Evolutionary conservation across 2,329 filamentous ascomycete species (phyloP).

Genomic region (Alternaria viburni): DNA sequence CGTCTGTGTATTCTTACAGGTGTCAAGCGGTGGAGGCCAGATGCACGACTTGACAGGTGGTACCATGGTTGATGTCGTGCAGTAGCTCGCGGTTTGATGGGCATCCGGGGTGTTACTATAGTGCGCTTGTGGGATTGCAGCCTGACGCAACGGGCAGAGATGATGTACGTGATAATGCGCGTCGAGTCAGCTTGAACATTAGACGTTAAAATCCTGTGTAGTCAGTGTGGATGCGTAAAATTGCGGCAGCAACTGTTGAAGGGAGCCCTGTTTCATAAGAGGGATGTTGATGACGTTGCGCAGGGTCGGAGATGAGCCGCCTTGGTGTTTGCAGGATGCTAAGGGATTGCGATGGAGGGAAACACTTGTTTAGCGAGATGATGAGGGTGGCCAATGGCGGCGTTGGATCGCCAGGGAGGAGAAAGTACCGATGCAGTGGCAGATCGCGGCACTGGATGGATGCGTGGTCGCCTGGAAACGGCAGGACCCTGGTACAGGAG

Average conservation of each 20-base stretch:
- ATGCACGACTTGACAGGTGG: background rate
- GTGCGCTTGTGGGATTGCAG: background rate
- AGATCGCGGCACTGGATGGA: background rate
- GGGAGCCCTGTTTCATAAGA: slow-evolving; percentile 3
- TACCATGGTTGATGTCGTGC: slow-evolving; percentile 19
- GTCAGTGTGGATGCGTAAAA: background rate
- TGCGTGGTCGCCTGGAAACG: background rate
- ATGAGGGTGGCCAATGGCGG: slow-evolving; percentile 6
- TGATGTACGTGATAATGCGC: background rate
- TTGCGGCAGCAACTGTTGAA: slow-evolving; percentile 4
- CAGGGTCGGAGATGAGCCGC: slow-evolving; percentile 6
- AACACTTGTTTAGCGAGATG: slow-evolving; percentile 2
- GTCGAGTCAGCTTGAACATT: slow-evolving; percentile 5
- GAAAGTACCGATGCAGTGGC: slow-evolving; percentile 3
- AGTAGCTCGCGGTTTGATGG: slow-evolving; percentile 10
- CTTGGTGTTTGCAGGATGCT: slow-evolving; percentile 3
- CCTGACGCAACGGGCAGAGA: slow-evolving; percentile 3
- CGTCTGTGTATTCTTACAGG: background rate
- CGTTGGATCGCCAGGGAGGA: background rate
- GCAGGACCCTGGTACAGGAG: background rate
- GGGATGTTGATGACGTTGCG: slow-evolving; percentile 2
- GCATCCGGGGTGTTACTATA: background rate
- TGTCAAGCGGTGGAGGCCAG: background rate
- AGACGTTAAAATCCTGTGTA: background rate
- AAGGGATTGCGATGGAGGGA: slow-evolving; percentile 1